Evolutionary conservation across 441 rosid genomes (phyloP), one percentile per base, ranked within the genome.

Genomic region (Breynia disticha): DNA sequence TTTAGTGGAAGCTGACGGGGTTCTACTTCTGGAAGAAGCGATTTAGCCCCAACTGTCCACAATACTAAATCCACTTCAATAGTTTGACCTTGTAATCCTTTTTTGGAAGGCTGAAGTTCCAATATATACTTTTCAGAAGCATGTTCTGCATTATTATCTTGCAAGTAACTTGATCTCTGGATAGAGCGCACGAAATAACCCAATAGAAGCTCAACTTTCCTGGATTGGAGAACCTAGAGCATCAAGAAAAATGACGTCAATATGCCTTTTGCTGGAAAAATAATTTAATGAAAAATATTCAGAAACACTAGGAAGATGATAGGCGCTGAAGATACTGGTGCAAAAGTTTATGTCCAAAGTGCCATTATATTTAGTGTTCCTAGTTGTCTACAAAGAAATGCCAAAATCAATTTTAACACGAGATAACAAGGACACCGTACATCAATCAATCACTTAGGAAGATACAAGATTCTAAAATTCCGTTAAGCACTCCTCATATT

Each of bases 31-130:
- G 95, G 83, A 69, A 90, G 84, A 50, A 73, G 79, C 64, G 98
- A 76, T 67, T 83, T 82, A 51, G 95, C 57, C 28, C 98, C 98
- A 9, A 83, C 89, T 24, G 98, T 90, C 95, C 96, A 90, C 41
- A 90, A 77, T 28, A 90, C 90, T 11, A 90, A 62, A 73, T 90
- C 98, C 10, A 81, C 84, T 75, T 83, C 86, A 15, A 90, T 63
- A 50, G 41, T 59, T 79, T 79, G 85, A 74, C 78, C 75, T 72
- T 82, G 66, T 55, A 76, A 63, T 67, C 95, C 96, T 68, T 72
- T 83, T 60, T 78, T 76, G 45, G 87, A 78, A 60, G 96, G 86
- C 68, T 90, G 82, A 64, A 90, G 95, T 65, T 87, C 90, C 79
- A 90, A 73, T 46, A 67, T n/a, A 61, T 73, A 82, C 67, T 78